These are phyloP conservation scores for Coniophora puteana DNA, from an alignment of 1,284 basidiomycete genomes.

Conservation along the genomic window DNA sequence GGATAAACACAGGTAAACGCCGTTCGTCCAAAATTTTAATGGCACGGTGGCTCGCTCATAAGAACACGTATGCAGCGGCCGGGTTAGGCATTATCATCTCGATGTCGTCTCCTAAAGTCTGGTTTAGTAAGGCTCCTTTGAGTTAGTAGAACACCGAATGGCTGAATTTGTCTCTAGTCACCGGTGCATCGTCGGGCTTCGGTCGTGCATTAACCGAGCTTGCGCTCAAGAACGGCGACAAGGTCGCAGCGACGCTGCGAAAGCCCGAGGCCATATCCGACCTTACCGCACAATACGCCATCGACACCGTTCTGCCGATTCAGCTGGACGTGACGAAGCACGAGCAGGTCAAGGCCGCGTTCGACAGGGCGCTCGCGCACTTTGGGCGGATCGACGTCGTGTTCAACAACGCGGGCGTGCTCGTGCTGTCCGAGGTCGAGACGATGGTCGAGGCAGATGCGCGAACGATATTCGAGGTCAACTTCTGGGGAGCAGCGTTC, in stretches of 20 bases:
- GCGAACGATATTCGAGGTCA: slow-evolving; percentile 21
- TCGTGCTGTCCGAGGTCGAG: background rate
- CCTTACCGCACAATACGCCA: background rate
- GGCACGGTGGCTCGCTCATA: too few species aligned
- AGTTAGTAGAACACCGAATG: background rate
- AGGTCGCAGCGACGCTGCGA: background rate
- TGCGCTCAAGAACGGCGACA: background rate
- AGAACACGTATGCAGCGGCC: too few species aligned
- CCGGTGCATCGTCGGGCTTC: slow-evolving; percentile 2
- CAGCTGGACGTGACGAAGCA: slow-evolving; percentile 3
- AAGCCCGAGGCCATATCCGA: background rate
- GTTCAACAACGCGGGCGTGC: slow-evolving; percentile 32
- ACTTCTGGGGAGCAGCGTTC: slow-evolving; percentile 26
- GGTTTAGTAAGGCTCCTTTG: background rate
- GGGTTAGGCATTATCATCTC: too few species aligned
- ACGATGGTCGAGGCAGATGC: slow-evolving; percentile 26
- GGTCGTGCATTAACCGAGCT: background rate
- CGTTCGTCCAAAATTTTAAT: too few species aligned
- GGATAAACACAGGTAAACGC: too few species aligned
- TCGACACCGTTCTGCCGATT: background rate
- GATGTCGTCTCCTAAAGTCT: background rate
- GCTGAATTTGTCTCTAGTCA: background rate
- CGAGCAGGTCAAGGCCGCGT: background rate
- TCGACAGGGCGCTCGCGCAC: background rate
- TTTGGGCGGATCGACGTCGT: slow-evolving; percentile 17